These are phyloP conservation scores for Ascosphaera apis DNA, from an alignment of 2,329 filamentous ascomycete genomes.

Conservation along the genomic window DNA sequence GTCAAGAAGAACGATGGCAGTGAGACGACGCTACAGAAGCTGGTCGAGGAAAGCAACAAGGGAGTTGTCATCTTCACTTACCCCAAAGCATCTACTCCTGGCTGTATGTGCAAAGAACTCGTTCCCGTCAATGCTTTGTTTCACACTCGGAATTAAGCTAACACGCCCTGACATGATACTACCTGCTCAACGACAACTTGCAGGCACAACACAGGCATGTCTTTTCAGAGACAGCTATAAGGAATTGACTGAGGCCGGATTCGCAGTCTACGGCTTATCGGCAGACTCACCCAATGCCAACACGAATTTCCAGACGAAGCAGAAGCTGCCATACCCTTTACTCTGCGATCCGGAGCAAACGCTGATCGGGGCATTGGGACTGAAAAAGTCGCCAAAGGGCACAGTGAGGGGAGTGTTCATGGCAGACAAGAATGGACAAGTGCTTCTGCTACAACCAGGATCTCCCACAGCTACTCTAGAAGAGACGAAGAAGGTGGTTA, in stretches of 20 bases:
- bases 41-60: conserved; percentile 60
- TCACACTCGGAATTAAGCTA: background rate
- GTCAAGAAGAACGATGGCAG: conserved; percentile 67
- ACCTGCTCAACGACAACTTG: background rate
- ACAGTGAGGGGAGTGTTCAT: conserved; percentile 76
- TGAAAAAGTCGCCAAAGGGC: conserved; percentile 63
- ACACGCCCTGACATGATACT: background rate
- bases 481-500: conserved; percentile 52
- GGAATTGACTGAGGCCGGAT: conserved; percentile 51
- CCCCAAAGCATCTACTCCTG: conserved; percentile 79
- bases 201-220: conserved; percentile 83
- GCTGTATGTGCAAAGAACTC: conserved; percentile 41
- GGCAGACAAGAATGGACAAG: conserved; percentile 58
- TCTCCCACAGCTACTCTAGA: conserved; percentile 57
- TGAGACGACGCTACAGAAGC: conserved; percentile 54
- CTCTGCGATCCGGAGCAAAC: conserved; percentile 57
- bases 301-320: conserved; percentile 76
- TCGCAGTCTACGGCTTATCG: conserved; percentile 76
- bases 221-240: conserved; percentile 73
- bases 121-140: background rate
- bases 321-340: conserved; percentile 68
- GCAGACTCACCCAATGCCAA: conserved; percentile 77
- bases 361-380: conserved; percentile 66
- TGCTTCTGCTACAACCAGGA: conserved; percentile 51
- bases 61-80: conserved; percentile 91